phyloP scores from a whole-genome alignment of 352 stramenopile species.

The Hyaloperonospora brassicae region DNA sequence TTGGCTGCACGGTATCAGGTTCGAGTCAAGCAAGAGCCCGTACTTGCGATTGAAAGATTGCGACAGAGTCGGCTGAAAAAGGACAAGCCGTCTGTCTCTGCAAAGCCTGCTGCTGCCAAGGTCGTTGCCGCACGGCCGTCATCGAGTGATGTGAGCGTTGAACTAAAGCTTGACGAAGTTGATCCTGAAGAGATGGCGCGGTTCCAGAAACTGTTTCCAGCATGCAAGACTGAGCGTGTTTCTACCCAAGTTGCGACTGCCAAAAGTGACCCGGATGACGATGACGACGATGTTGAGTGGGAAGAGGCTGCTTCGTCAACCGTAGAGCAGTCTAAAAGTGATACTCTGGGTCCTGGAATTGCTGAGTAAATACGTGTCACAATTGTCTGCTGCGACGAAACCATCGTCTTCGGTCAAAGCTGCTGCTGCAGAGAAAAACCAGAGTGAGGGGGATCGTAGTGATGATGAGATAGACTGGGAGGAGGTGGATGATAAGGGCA shows the following conservation, averaged over 20 bases:
- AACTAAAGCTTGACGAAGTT: constrained; percentile 41
- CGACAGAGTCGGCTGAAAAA: constrained; percentile 24
- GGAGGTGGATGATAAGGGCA: too few species aligned
- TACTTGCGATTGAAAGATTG: constrained; percentile 38
- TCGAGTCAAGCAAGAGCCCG: constrained; percentile 32
- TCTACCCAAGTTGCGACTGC: background rate
- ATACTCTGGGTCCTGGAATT: too few species aligned
- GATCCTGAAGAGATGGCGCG: constrained; percentile 14
- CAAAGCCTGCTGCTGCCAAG: background rate
- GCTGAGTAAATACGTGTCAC: too few species aligned
- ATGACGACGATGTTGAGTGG: constrained; percentile 41
- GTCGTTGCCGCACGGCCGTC: background rate
- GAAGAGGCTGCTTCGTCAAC: constrained; percentile 11
- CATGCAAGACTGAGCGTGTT: constrained; percentile 22
- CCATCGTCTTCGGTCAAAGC: too few species aligned
- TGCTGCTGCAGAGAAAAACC: background rate
- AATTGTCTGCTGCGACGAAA: too few species aligned
- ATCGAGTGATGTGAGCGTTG: constrained; percentile 29
- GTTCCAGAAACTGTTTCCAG: constrained; percentile 32
- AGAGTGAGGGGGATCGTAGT: background rate
- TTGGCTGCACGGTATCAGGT: constrained; percentile 39
- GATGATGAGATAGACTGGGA: too few species aligned
- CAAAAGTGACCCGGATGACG: constrained; percentile 19
- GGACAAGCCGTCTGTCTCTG: constrained; percentile 1
- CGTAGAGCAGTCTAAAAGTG: background rate